Evolutionary conservation across 2,329 filamentous ascomycete species (phyloP), one percentile per base, ranked within the genome.

Genomic region (Colletotrichum sp.): DNA sequence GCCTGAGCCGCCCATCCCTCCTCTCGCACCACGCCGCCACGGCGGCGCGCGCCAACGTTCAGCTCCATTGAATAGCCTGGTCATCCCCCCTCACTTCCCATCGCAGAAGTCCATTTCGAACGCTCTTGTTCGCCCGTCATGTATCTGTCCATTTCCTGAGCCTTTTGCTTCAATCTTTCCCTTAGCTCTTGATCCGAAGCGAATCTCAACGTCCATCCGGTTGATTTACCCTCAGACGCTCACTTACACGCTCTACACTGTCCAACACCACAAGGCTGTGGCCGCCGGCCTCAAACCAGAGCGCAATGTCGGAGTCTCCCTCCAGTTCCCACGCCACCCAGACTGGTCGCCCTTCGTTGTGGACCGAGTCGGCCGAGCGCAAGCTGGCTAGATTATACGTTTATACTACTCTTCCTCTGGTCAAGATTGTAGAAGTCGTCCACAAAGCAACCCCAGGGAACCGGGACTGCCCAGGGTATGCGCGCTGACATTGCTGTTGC

Each of bases 301-400:
- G 39, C 66, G 66, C 70, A 63, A 77, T 77, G 76, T 71, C 70
- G 34, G 70, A 63, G 65, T 79, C 83, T 63, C 82, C 82, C 22
- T 81, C 82, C 7, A 82, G 80, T 71, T 71, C 80, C 79, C 75
- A 82, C 34, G 77, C 81, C 52, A 79, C 79, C 8, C 78, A 79
- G 30, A 85, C 84, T 26, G 91, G 91, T 16, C 88, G 91, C 16
- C 91, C 90, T 4, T 87, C 89, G 55, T 86, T 91, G 77, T 92
- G 90, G 91, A 91, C 87, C 12, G 81, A 85, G 16, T 88, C 88
- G 4, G 86, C 88, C 7, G 87, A 88, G 78, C 87, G 90, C 57
- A 90, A 89, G 80, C 84, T 92, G 72, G 85, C 88, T 9, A 86
- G 90, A 9, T 86, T 92, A 9, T 92, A 92, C 77, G 82, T 91